Base-by-base conservation (phyloP, 1,284 basidiomycete genomes). In the Leccinum griseonigrum region DNA sequence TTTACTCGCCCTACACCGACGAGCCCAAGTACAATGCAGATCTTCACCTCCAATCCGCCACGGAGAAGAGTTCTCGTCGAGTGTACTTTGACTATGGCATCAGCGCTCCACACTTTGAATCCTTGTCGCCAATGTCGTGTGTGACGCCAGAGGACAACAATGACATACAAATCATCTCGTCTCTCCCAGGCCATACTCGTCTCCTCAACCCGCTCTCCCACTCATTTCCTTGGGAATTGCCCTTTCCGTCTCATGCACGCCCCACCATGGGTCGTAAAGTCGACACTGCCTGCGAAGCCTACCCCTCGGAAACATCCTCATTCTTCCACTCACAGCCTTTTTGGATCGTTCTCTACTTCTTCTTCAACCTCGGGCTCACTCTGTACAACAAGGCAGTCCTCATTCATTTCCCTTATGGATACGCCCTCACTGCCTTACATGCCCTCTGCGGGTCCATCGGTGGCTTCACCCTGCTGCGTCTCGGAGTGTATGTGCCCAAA, bases 331-430 rank as follows among this genome's bases (percentile, higher is more conserved):
- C 79, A 1, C 74, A 79, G 61, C 66, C 75, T 0, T 77, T 82
- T 62, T 95, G 92, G 91, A 82, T 97, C 18, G 69, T 75, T 10
- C 79, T 94, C 62, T 97, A 97, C 79, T 96, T 98, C 70, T 76
- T 80, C 63, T 91, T 96, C 83, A 97, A 97, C 75, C 86, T 98
- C 36, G 83, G 84, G 7, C 83, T 97, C 65, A 97, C 95, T 1
- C 78, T 98, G 50, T 96, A 94, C 78, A 97, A 97, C 84, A 97
- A 98, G 77, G 81, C 86, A 50, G 88, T 97, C 10, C 85, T 97
- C 61, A 87, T 92, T 58, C 85, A 83, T 60, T 97, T 97, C 74
- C 95, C 95, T 0, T 97, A 94, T 71, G 95, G 95, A 4, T 97
- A 96, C 78, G 91, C 91, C 2, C 82, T 96, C 34, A 95, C 94